Conservation (phyloP, 2,329 filamentous ascomycete species). For the Chaetomium sp. region DNA sequence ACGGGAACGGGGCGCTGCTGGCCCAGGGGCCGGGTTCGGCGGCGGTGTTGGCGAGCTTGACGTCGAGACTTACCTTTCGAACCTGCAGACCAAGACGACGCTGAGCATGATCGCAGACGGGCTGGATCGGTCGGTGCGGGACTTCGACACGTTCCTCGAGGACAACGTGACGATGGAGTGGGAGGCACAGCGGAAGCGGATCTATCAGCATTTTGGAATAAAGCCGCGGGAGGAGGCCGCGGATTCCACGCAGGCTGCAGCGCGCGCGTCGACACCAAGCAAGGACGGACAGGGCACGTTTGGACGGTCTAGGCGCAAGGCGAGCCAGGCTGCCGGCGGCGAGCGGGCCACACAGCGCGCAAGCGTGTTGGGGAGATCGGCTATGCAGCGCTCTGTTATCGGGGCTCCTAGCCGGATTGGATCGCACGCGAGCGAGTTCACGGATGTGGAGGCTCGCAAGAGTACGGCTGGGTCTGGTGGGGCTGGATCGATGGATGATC, state of each 20-base stretch:
- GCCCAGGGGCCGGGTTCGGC: conserved; percentile 20
- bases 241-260: background rate
- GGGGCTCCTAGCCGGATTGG: conserved; percentile 73
- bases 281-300: conserved; percentile 59
- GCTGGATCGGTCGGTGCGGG: conserved; percentile 82
- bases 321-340: conserved; percentile 38
- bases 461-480: conserved; percentile 51
- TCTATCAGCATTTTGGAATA: conserved; percentile 96
- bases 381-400: conserved; percentile 81
- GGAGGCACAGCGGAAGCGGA: conserved; percentile 88
- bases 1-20: conserved; percentile 35
- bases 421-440: conserved; percentile 65
- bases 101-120: conserved; percentile 89
- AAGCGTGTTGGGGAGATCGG: conserved; percentile 66
- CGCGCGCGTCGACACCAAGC: conserved; percentile 39
- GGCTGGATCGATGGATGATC: conserved; percentile 65
- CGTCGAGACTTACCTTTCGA: conserved; percentile 77
- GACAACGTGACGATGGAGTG: conserved; percentile 95
- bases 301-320: conserved; percentile 60
- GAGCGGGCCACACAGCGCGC: conserved; percentile 43
- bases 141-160: conserved; percentile 92
- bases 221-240: conserved; percentile 57
- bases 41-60: conserved; percentile 60
- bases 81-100: conserved; percentile 86
- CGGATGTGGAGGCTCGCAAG: conserved; percentile 65